Conservation (phyloP, 208 protist genomes). For the Wallacemonas sp. region DNA sequence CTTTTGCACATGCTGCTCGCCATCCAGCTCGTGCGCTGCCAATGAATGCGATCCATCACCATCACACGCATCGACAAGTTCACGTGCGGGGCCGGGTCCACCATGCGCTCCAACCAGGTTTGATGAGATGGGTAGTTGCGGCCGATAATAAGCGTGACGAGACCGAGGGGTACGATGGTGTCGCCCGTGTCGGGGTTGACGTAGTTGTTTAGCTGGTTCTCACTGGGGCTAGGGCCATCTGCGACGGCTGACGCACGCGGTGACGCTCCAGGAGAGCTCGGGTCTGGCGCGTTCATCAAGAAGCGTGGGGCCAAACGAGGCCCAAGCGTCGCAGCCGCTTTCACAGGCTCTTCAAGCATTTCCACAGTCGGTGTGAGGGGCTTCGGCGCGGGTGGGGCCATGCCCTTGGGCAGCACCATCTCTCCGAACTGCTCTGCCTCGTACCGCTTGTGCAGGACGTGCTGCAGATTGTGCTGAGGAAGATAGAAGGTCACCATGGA, state of each 20-base stretch:
- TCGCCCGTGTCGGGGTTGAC: slow-evolving; percentile 35
- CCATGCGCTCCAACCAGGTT: slow-evolving; percentile 41
- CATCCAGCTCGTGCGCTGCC: slow-evolving; percentile 83
- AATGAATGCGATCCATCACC: slow-evolving; percentile 82
- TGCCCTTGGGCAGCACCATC: slow-evolving; percentile 46
- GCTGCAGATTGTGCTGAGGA: slow-evolving; percentile 66
- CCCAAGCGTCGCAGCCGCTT: slow-evolving; percentile 20
- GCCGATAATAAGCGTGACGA: slow-evolving; percentile 78
- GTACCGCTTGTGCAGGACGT: slow-evolving; percentile 69
- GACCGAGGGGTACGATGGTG: slow-evolving; percentile 57
- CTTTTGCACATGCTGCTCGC: slow-evolving; percentile 68
- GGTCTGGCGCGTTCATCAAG: slow-evolving; percentile 31
- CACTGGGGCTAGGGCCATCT: neutral
- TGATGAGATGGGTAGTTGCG: slow-evolving; percentile 63
- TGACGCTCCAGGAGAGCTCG: slow-evolving; percentile 11
- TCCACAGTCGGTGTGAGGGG: slow-evolving; percentile 45
- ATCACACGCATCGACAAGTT: slow-evolving; percentile 71
- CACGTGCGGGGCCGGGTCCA: slow-evolving; percentile 76
- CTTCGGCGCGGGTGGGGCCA: slow-evolving; percentile 27
- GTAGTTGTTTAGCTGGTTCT: slow-evolving; percentile 49
- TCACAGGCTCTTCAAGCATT: slow-evolving; percentile 23
- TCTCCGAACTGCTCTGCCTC: slow-evolving; percentile 84
- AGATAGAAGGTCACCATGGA: slow-evolving; percentile 83
- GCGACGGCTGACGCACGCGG: neutral
- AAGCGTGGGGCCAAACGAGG: slow-evolving; percentile 25